Evolutionary conservation across 2,329 filamentous ascomycete species (phyloP).

Genomic region (Periconia sp.): DNA sequence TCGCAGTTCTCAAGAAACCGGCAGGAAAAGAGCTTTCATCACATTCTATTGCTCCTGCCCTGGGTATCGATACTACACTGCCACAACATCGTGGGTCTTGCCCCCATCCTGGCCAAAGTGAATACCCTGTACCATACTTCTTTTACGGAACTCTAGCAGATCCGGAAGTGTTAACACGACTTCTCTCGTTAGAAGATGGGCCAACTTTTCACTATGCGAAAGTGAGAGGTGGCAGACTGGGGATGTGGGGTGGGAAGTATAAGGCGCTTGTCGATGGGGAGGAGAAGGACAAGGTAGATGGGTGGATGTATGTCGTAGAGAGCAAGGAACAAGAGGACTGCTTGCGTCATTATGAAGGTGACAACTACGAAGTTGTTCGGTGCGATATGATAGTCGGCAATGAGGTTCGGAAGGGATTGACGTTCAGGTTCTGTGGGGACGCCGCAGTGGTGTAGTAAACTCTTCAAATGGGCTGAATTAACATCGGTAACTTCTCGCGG

Average conservation of each 20-base stretch:
- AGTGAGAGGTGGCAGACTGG: neutral
- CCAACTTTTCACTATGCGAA: neutral
- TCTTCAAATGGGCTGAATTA: too few species aligned
- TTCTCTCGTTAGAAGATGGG: neutral
- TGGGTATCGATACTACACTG: slow-evolving; percentile 14
- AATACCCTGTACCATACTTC: slow-evolving; percentile 11
- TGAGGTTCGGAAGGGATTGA: slow-evolving; percentile 3
- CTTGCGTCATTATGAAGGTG: slow-evolving; percentile 5
- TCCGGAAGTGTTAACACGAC: neutral
- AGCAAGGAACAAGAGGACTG: slow-evolving; percentile 3
- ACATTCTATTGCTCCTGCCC: slow-evolving; percentile 4
- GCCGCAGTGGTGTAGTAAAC: neutral
- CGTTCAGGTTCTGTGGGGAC: slow-evolving; percentile 9
- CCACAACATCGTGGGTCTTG: slow-evolving; percentile 5
- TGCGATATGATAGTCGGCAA: neutral
- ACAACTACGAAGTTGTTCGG: slow-evolving; percentile 6
- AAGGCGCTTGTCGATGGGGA: slow-evolving; percentile 7
- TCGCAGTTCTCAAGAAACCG: neutral
- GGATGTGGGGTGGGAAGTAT: slow-evolving; percentile 5
- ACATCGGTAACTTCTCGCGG: too few species aligned
- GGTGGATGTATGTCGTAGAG: slow-evolving; percentile 4
- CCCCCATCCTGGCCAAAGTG: neutral
- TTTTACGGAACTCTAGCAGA: slow-evolving; percentile 14
- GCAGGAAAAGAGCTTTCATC: slow-evolving; percentile 1
- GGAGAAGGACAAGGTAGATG: neutral